phyloP scores from a whole-genome alignment of 805 yeast species.

The Pichia insulana region DNA sequence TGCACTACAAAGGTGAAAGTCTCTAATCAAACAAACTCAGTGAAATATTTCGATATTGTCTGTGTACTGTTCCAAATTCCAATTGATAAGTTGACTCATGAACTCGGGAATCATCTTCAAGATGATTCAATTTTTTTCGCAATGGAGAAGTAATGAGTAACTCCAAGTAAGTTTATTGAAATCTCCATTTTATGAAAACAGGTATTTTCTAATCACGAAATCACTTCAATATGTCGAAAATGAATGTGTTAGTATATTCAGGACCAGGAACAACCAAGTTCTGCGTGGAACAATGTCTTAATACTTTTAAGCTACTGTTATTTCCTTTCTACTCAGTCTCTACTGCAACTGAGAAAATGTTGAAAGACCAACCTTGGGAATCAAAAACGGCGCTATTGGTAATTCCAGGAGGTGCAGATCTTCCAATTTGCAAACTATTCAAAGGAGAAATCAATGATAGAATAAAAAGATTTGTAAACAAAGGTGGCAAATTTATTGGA shows the following conservation, averaged over 20 bases:
- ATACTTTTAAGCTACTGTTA: constrained; percentile 61
- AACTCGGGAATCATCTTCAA: no score
- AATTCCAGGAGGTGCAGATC: constrained; percentile 95
- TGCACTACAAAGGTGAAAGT: no score
- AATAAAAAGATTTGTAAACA: constrained; percentile 54
- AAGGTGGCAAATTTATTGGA: constrained; percentile 81
- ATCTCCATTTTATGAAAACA: no score
- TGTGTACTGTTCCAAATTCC: no score
- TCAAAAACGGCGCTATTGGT: constrained; percentile 70
- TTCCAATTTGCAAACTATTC: constrained; percentile 69
- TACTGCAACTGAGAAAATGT: constrained; percentile 51
- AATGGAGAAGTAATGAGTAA: no score
- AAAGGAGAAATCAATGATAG: constrained; percentile 59
- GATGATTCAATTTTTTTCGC: no score
- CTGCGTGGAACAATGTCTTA: constrained; percentile 75
- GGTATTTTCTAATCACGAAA: no score
- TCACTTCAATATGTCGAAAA: constrained; percentile 18
- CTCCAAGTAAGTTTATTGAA: no score
- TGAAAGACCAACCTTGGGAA: constrained; percentile 83
- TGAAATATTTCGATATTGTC: no score
- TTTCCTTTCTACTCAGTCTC: constrained; percentile 87
- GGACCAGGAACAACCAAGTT: constrained; percentile 83
- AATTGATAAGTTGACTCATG: no score
- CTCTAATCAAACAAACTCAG: no score
- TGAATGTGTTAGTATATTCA: constrained; percentile 70